Evolutionary conservation across 192 early-diverging fungal genomes (phyloP).

Genomic region (Linnemannia hyalina): DNA sequence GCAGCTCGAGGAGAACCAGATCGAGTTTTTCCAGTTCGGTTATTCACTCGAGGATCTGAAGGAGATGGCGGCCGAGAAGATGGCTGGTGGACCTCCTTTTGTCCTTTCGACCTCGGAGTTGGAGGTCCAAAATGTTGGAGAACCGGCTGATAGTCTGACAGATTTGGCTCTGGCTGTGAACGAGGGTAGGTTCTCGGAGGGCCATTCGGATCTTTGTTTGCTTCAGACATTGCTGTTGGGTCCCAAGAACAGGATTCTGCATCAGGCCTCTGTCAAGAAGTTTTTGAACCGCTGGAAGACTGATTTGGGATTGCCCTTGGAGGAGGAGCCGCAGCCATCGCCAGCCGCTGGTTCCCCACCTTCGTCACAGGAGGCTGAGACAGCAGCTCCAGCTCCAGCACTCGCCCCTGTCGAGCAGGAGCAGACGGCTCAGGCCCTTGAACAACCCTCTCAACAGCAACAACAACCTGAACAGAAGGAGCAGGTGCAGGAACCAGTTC

Average conservation of each 20-base stretch:
- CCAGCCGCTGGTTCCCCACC: not conserved
- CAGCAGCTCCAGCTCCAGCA: slow-evolving; percentile 1
- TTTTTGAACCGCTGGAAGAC: slow-evolving; percentile 50
- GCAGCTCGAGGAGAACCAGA: slow-evolving; percentile 45
- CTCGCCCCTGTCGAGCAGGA: not conserved
- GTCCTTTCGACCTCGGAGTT: slow-evolving; percentile 39
- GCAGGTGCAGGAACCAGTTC: slow-evolving; percentile 6
- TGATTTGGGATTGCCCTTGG: slow-evolving; percentile 42
- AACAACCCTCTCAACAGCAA: slow-evolving; percentile 7
- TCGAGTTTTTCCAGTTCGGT: slow-evolving; percentile 51
- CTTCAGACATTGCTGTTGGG: slow-evolving; percentile 39
- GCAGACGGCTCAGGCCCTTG: not conserved
- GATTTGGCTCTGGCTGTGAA: slow-evolving; percentile 41
- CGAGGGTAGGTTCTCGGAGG: slow-evolving; percentile 36
- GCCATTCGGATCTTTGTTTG: slow-evolving; percentile 36
- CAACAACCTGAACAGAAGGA: not conserved
- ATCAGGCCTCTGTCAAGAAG: slow-evolving; percentile 43
- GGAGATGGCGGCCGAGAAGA: slow-evolving; percentile 43
- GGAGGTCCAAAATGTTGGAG: slow-evolving; percentile 16
- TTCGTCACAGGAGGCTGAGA: not conserved
- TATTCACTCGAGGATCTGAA: slow-evolving; percentile 35
- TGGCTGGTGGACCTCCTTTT: slow-evolving; percentile 48
- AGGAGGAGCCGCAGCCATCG: not conserved
- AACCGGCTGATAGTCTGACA: slow-evolving; percentile 20
- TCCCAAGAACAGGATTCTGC: slow-evolving; percentile 44